phyloP scores from a whole-genome alignment of 305 asterid species.

The Solanum hybrid region DNA sequence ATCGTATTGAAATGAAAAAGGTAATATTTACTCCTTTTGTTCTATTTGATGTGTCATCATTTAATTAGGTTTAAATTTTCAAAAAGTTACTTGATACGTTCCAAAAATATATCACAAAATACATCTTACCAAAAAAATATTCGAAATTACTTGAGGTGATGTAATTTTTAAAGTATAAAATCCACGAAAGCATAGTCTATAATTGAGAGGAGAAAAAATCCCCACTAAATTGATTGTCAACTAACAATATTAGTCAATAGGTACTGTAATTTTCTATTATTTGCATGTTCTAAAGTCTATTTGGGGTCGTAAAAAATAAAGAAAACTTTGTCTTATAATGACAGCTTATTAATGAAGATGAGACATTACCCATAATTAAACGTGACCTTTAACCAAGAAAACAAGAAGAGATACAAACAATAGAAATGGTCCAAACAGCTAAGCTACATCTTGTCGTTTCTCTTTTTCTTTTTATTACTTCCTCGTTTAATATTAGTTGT shows the following conservation, averaged over 20 bases:
- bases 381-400: not conserved
- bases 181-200: not conserved
- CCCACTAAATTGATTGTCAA: not conserved
- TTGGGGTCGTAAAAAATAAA: not conserved
- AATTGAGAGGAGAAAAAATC: not conserved
- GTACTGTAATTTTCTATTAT: not conserved
- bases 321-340: not conserved
- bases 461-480: not conserved
- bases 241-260: not conserved
- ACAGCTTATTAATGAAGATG: not conserved
- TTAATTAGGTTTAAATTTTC: not conserved
- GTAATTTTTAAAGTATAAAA: not conserved
- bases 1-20: not conserved
- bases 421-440: not conserved
- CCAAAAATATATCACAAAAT: not conserved
- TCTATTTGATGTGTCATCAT: not conserved
- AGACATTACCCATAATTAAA: not conserved
- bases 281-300: not conserved
- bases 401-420: not conserved
- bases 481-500: not conserved
- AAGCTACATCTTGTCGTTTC: not conserved
- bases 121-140: not conserved
- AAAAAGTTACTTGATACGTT: not conserved
- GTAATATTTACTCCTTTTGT: not conserved
- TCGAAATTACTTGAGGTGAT: not conserved